phyloP scores from a whole-genome alignment of 345 rosid species.

The Excoecaria agallocha region DNA sequence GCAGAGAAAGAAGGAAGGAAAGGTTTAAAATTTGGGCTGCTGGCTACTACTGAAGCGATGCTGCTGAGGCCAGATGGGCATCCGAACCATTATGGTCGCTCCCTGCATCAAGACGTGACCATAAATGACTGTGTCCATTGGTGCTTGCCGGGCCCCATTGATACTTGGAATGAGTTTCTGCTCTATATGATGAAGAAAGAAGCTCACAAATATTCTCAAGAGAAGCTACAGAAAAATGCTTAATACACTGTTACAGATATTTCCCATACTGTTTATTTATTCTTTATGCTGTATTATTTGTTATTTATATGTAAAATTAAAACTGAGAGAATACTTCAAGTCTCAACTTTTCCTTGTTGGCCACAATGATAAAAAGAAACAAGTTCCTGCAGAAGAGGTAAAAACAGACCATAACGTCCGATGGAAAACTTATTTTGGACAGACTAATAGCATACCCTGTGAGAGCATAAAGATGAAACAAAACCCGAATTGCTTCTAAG shows the following conservation, averaged over 20 bases:
- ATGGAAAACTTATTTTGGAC: background rate
- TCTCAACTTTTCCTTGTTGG: background rate
- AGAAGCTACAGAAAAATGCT: slow-evolving; percentile 15
- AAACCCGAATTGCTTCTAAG: background rate
- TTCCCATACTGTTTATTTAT: slow-evolving; percentile 4
- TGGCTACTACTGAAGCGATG: slow-evolving; percentile 54
- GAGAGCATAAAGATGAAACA: background rate
- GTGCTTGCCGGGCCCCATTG: slow-evolving; percentile 85
- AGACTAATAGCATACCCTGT: background rate
- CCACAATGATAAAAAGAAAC: background rate
- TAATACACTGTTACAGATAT: background rate
- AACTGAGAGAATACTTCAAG: background rate
- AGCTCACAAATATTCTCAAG: background rate
- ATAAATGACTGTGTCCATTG: slow-evolving; percentile 72
- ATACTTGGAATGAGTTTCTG: slow-evolving; percentile 71
- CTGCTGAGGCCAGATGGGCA: slow-evolving; percentile 65
- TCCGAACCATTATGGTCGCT: slow-evolving; percentile 40
- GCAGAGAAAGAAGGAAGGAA: slow-evolving; percentile 42
- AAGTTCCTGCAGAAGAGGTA: background rate
- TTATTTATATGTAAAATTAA: slow-evolving; percentile 6
- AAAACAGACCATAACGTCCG: background rate
- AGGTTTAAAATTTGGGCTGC: slow-evolving; percentile 37
- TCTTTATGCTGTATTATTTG: background rate
- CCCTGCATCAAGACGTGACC: slow-evolving; percentile 24
- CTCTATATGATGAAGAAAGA: slow-evolving; percentile 48